Evolutionary conservation across 2,329 filamentous ascomycete species (phyloP).

Genomic region (Alternaria infectoria): DNA sequence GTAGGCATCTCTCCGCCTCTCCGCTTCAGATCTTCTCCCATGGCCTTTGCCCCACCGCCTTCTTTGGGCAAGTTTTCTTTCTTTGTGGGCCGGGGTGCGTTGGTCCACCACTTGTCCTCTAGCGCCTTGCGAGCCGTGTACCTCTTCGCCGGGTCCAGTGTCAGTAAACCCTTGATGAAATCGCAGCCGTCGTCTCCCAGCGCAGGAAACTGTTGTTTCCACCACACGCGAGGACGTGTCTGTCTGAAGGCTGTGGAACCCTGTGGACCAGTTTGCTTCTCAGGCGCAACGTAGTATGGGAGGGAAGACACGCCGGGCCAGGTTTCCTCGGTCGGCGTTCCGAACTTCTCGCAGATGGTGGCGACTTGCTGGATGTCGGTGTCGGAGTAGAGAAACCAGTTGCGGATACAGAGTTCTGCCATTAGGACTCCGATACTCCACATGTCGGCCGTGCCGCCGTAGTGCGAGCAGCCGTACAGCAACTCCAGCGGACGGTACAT

Average conservation of each 20-base stretch:
- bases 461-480: slow-evolving; percentile 87
- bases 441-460: slow-evolving; percentile 88
- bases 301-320: slow-evolving; percentile 91
- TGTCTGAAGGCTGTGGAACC: slow-evolving; percentile 52
- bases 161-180: slow-evolving; percentile 82
- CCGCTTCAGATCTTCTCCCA: slow-evolving; percentile 82
- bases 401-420: slow-evolving; percentile 83
- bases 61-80: slow-evolving; percentile 84
- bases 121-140: slow-evolving; percentile 80
- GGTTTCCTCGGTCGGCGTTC: slow-evolving; percentile 89
- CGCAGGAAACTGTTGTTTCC: slow-evolving; percentile 77
- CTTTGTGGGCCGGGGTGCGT: slow-evolving; percentile 80
- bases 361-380: slow-evolving; percentile 86
- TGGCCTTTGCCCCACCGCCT: slow-evolving; percentile 70
- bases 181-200: slow-evolving; percentile 85
- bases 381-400: slow-evolving; percentile 82
- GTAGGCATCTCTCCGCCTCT: slow-evolving; percentile 68
- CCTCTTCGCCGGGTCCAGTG: slow-evolving; percentile 84
- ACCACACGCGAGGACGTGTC: slow-evolving; percentile 74
- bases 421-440: slow-evolving; percentile 95
- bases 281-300: slow-evolving; percentile 77
- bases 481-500: slow-evolving; percentile 97
- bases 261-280: slow-evolving; percentile 45
- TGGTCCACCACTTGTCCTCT: slow-evolving; percentile 84
- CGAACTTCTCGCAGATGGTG: slow-evolving; percentile 83